Base-by-base conservation (phyloP, 2,329 filamentous ascomycete species). In the Cercospora zeae-maydis region DNA sequence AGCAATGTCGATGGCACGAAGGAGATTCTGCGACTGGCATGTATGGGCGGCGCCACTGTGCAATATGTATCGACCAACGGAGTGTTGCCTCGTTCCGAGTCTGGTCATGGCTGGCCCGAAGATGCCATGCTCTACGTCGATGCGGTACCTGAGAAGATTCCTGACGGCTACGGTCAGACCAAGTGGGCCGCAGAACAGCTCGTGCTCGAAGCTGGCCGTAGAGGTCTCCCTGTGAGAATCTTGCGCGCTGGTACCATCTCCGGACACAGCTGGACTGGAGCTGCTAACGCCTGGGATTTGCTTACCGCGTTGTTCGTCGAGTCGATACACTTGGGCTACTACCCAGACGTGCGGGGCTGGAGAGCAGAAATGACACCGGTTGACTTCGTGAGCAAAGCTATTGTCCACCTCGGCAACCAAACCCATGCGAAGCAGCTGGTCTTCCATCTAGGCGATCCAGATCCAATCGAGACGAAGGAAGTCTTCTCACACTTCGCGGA, bases 141-240 rank as follows among this genome's bases (percentile, higher is more conserved):
- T 11, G 84, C 88, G 52, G 89, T 92, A 1, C 87, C 88, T 0
- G 83, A 81, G 47, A 88, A 88, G 73, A 79, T 92, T 4, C 77
- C 83, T 1, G 89, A 92, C 70, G 89, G 89, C 1, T 92, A 92
- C 66, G 88, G 89, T 0, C 89, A 92, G 75, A 91, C 89, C 0
- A 92, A 92, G 73, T 92, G 90, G 89, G 89, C 90, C 31, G 89
- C 89, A 2, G 89, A 92, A 73, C 86, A 89, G 73, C 85, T 92
- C 2, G 86, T 91, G 8, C 80, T 85, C 10, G 88, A 91, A 71
- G 89, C 90, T 9, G 83, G 83, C 27, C 82, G 83, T 27, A 84
- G 89, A 37, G 89, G 89, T 9, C 78, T 92, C 33, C 88, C 88
- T 0, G 86, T 89, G 30, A 84, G 86, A 69, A 87, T 92, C 39